phyloP scores from a whole-genome alignment of 306 rosid species.

The Mimosa pudica region DNA sequence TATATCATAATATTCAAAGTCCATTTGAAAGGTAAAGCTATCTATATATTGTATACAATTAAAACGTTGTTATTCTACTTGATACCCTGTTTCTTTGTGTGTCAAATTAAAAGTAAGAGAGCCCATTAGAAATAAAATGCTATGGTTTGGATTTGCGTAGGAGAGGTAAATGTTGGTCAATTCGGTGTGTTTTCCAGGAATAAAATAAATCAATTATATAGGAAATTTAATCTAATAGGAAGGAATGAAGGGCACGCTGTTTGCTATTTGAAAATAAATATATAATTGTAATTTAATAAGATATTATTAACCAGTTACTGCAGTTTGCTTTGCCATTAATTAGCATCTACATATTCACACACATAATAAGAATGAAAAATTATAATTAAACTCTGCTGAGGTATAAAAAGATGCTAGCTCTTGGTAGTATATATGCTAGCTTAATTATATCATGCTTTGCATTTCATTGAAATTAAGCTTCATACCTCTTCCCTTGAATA shows the following conservation, averaged over 20 bases:
- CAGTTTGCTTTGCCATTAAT: not conserved
- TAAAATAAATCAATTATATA: slow-evolving; percentile 28
- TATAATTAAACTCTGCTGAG: not conserved
- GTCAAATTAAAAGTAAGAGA: slow-evolving; percentile 4
- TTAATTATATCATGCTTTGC: not conserved
- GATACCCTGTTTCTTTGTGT: not conserved
- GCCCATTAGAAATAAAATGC: slow-evolving; percentile 42
- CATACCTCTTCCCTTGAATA: not conserved
- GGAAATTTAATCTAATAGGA: slow-evolving; percentile 30
- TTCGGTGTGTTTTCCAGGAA: slow-evolving; percentile 40
- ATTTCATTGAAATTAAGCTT: not conserved
- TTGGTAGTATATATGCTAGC: not conserved
- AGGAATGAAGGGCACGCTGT: slow-evolving; percentile 70
- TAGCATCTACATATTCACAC: not conserved
- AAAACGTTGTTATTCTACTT: not conserved
- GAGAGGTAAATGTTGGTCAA: slow-evolving; percentile 50
- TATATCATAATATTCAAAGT: not conserved
- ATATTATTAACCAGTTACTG: slow-evolving; percentile 15
- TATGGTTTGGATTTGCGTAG: slow-evolving; percentile 46
- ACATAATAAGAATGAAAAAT: slow-evolving; percentile 25
- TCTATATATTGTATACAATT: not conserved
- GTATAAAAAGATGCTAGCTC: not conserved
- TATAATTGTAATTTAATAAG: not conserved
- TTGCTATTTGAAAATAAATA: slow-evolving; percentile 37
- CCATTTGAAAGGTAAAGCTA: not conserved